Evolutionary conservation across 2,329 filamentous ascomycete genomes (phyloP), one percentile per base, ranked within the genome.

Genomic region (Aspergillus pseudoterreus): DNA sequence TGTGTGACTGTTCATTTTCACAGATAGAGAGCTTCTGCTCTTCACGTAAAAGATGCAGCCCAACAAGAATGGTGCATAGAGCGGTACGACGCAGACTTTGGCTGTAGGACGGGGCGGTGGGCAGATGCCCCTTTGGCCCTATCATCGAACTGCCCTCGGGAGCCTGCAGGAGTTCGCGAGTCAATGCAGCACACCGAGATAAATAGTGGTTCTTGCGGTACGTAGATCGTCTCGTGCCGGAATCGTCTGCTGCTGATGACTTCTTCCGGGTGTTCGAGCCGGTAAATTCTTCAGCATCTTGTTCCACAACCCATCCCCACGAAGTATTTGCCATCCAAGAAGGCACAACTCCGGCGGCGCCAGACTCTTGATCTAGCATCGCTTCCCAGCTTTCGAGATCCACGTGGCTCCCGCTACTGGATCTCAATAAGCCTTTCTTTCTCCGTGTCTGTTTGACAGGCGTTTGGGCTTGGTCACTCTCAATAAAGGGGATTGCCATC

Each of bases 41-140:
- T 68, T 99, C 92, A 0, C 88, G 80, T n/a, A 95, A 75, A 3
- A 97, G 77, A 71, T 99, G 94, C 11, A 99, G 76, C 1, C 83
- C 87, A 36, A 85, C 75, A 57, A 95, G 76, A 35, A 92, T 80
- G 47, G 88, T 78, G 63, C 88, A 82, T 65, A 86, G 75, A 32
- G 87, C 78, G 49, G 84, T 85, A 50, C 81, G 78, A 41, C 84
- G 80, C 45, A 78, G 77, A 51, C 82, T 81, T 47, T 74, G 72
- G 35, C 80, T 74, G 49, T 77, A 80, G 47, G 79, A 72, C 56
- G 63, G 68, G 30, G 70, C 81, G 0, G 85, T 88, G 24, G 88
- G 86, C 49, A 92, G 75, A 62, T 85, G 88, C 1, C 86, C 86
- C 9, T 77, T 71, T 4, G 70, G 62, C n/a, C 74, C 75, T 46